phyloP scores from a whole-genome alignment of 257 asterid species.

The Solanum paucissectum region DNA sequence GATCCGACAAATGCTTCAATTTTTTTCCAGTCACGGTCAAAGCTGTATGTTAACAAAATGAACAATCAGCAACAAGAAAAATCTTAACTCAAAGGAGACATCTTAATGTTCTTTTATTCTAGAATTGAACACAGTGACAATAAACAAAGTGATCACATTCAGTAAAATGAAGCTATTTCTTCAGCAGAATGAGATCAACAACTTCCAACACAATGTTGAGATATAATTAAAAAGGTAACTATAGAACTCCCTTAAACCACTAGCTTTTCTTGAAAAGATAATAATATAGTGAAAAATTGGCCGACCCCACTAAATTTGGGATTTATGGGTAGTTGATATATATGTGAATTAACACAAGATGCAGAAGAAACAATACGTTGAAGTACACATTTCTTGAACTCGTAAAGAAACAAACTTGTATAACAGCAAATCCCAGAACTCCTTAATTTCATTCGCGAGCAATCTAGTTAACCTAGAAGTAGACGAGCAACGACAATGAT shows the following conservation, averaged over 20 bases:
- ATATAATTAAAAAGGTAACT: not conserved
- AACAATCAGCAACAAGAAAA: not conserved
- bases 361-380: not conserved
- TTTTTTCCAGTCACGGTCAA: conserved; percentile 96
- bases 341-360: not conserved
- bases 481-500: not conserved
- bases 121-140: not conserved
- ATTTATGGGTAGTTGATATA: not conserved
- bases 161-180: not conserved
- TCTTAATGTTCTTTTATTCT: not conserved
- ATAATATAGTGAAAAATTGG: not conserved
- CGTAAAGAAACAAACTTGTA: not conserved
- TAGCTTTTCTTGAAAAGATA: not conserved
- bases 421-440: not conserved
- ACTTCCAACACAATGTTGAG: not conserved
- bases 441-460: not conserved
- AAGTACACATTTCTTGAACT: not conserved
- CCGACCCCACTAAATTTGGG: not conserved
- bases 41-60: conserved; percentile 23
- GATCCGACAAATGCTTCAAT: conserved; percentile 94
- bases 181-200: not conserved
- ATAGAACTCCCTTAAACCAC: not conserved
- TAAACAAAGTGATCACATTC: not conserved
- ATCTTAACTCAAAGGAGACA: not conserved
- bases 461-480: not conserved